These are phyloP conservation scores for Botryosphaeria dothidea DNA, from an alignment of 2,329 filamentous ascomycete genomes.

Conservation along the genomic window DNA sequence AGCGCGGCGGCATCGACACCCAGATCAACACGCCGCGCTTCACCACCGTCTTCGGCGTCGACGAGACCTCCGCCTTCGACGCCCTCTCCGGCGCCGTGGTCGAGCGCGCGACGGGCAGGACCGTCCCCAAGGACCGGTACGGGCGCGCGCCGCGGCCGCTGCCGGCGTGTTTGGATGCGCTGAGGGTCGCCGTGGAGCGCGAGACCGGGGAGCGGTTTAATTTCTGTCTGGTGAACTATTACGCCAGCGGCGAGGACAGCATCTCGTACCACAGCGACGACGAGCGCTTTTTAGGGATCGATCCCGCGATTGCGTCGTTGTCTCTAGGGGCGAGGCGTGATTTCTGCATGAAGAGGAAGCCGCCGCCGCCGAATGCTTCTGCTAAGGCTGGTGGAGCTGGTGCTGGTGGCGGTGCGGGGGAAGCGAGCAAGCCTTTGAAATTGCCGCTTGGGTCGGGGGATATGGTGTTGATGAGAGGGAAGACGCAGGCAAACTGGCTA, in stretches of 20 bases:
- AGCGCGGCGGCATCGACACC: constrained; percentile 63
- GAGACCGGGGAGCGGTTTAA: constrained; percentile 71
- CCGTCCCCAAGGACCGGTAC: constrained; percentile 51
- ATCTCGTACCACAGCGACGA: constrained; percentile 82
- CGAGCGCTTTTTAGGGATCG: constrained; percentile 69
- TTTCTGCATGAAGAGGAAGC: constrained; percentile 80
- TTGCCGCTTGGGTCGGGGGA: constrained; percentile 65
- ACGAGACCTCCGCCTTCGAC: constrained; percentile 64
- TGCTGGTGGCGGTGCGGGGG: neutral
- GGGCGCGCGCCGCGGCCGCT: constrained; percentile 68
- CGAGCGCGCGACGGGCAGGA: constrained; percentile 45
- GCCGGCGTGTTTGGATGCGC: constrained; percentile 66
- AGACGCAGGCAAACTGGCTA: constrained; percentile 74
- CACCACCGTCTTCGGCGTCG: constrained; percentile 62
- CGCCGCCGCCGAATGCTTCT: constrained; percentile 34
- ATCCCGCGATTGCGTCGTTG: constrained; percentile 74
- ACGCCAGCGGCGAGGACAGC: constrained; percentile 73
- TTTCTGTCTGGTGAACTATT: constrained; percentile 82
- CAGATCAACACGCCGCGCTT: constrained; percentile 64
- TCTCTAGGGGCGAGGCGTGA: constrained; percentile 71
- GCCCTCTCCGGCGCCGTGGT: constrained; percentile 28
- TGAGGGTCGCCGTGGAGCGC: constrained; percentile 64
- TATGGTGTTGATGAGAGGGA: constrained; percentile 76
- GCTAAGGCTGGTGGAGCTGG: constrained; percentile 24
- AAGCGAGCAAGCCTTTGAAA: constrained; percentile 45